These are phyloP conservation scores for Lachancea quebecensis DNA, from an alignment of 805 yeast species.

Conservation along the genomic window DNA sequence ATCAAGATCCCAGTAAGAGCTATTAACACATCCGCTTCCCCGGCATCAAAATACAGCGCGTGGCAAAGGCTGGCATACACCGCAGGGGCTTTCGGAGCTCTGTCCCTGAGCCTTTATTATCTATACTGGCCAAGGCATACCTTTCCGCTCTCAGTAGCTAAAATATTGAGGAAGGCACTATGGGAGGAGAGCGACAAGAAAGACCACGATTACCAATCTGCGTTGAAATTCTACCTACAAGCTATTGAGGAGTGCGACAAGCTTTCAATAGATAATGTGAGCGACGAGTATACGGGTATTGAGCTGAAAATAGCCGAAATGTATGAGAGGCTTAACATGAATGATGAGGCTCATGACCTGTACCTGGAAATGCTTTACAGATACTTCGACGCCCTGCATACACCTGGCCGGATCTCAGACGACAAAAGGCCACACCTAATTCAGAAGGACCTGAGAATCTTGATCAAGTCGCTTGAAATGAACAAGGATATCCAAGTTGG, in stretches of 20 bases:
- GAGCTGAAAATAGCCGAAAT: constrained; percentile 83
- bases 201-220: constrained; percentile 48
- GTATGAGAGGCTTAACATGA: constrained; percentile 63
- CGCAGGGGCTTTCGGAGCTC: constrained; percentile 17
- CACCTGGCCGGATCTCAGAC: constrained; percentile 31
- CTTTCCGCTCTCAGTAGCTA: constrained; percentile 65
- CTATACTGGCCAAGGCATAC: constrained; percentile 62
- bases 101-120: constrained; percentile 31
- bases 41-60: background rate
- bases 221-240: constrained; percentile 64
- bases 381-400: constrained; percentile 48
- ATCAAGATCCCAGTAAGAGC: background rate
- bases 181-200: constrained; percentile 77
- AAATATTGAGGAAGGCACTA: constrained; percentile 61
- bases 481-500: constrained; percentile 43
- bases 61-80: constrained; percentile 9
- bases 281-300: constrained; percentile 84
- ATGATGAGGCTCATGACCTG: constrained; percentile 55
- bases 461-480: constrained; percentile 59
- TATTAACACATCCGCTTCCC: background rate
- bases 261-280: constrained; percentile 46
- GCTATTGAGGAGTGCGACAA: constrained; percentile 61
- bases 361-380: constrained; percentile 61
- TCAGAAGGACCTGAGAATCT: constrained; percentile 63
- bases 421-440: constrained; percentile 48